These are phyloP conservation scores for Ophiostoma angusticollis DNA, from an alignment of 2,329 filamentous ascomycete species.

Conservation along the genomic window DNA sequence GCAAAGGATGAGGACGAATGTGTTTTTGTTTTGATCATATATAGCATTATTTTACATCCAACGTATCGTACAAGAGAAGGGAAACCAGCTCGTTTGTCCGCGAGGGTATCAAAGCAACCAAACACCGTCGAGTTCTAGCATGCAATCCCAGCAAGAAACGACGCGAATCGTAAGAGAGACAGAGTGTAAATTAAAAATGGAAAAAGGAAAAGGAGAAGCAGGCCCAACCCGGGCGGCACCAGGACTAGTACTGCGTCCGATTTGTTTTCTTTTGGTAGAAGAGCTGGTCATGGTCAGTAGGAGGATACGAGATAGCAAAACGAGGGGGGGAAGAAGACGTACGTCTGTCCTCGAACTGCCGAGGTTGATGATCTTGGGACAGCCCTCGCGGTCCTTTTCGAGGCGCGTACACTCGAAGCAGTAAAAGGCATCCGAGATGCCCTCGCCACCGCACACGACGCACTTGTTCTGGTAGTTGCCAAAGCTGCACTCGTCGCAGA, in stretches of 20 bases:
- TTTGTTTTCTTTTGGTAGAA: conserved; percentile 58
- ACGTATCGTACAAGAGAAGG: too few relatives aligned
- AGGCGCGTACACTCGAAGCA: conserved; percentile 97
- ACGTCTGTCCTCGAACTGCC: conserved; percentile 92
- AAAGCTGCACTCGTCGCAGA: conserved; percentile 98
- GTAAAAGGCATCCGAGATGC: conserved; percentile 96
- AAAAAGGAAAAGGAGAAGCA: neutral
- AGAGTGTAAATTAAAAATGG: neutral
- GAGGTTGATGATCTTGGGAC: conserved; percentile 98
- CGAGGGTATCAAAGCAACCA: conserved; percentile 8
- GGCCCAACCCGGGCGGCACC: conserved; percentile 37
- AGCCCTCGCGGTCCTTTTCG: conserved; percentile 94
- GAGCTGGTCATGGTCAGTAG: conserved; percentile 26
- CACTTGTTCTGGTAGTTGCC: conserved; percentile 99
- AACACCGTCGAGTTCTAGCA: neutral
- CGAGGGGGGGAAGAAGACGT: conserved; percentile 20
- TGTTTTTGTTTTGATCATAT: too few relatives aligned
- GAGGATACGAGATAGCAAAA: neutral
- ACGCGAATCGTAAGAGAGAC: neutral
- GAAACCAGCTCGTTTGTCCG: too few relatives aligned
- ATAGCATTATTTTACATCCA: too few relatives aligned
- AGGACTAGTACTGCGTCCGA: conserved; percentile 42
- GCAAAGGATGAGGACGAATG: neutral
- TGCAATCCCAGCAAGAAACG: too few relatives aligned
- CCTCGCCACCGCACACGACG: conserved; percentile 89